Percentiles rank a stretch among this genome's conserved stretches.
Evolutionary conservation across 768 basidiomycete genomes (phyloP).

Genomic region (Russula emetica): DNA sequence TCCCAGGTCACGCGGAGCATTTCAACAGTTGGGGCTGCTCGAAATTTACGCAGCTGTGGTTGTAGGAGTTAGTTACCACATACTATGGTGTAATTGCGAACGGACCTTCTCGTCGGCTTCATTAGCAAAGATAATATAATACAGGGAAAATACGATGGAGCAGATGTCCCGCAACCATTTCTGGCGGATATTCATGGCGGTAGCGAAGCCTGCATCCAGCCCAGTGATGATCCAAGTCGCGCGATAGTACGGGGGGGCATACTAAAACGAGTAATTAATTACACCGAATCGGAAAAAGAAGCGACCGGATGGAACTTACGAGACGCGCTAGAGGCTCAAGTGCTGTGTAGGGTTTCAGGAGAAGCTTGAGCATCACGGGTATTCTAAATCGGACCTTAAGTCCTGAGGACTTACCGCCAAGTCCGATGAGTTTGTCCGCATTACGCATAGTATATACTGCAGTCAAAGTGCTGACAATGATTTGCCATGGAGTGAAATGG

Average conservation of each 20-base stretch:
- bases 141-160: constrained; percentile 78
- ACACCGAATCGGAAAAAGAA: constrained; percentile 10
- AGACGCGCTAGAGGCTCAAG: constrained; percentile 90
- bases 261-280: constrained; percentile 44
- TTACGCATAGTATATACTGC: constrained; percentile 78
- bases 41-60: constrained; percentile 76
- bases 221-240: constrained; percentile 94
- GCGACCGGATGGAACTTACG: constrained; percentile 42
- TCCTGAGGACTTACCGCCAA: constrained; percentile 70
- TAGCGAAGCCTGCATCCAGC: constrained; percentile 95
- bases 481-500: constrained; percentile 95
- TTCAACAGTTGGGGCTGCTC: constrained; percentile 93
- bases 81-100: neutral
- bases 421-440: constrained; percentile 78
- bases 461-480: constrained; percentile 83
- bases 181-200: constrained; percentile 87
- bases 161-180: constrained; percentile 88
- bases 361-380: constrained; percentile 7
- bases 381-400: constrained; percentile 1
- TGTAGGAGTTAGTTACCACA: constrained; percentile 1
- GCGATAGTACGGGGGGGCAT: constrained; percentile 89
- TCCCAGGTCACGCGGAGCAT: constrained; percentile 97
- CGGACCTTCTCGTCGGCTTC: constrained; percentile 96
- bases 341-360: constrained; percentile 43
- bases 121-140: constrained; percentile 85